Base-by-base conservation (phyloP, 371 early-diverging fungal species). In the Saksenaea oblongispora region DNA sequence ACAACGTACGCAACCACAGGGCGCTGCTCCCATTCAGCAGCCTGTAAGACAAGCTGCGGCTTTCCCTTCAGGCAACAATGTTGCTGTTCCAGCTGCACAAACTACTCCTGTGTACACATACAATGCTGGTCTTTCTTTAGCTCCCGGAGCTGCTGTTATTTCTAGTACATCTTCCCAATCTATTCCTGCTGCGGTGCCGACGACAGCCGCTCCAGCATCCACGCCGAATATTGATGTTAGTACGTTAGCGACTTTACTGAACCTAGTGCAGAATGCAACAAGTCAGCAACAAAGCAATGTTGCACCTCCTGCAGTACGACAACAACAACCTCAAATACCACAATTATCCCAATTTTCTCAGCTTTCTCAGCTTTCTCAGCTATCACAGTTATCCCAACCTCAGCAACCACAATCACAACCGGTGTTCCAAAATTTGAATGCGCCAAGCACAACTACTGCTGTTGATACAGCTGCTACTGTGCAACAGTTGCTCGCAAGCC, bases 1-100 rank as follows among this genome's bases (percentile, higher is more conserved):
- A 11, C 66, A 67, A 35, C 64, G 68, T 18, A 34, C 62, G 11
- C 65, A 56, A 17, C 62, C 54, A 34, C 35, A 26, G 8, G 31
- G 22, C 9, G 55, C 28, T 2, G 15, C 14, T 31, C 3, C 44
- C 26, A 0, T 24, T 26, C 18, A 18, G 26, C 28, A 44, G 44
- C 17, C 28, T 31, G 28, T 35, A 22, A 27, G 28, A 27, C 17
- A 17, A 28, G 41, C 42, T 11, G 15, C 22, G 18, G 51, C 39
- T n/a, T 26, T 13, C 41, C 51, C 61, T 41, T 27, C 22, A 61
- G 34, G 54, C 18, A 47, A 28, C 39, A 39, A 34, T 57, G 58
- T 26, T 57, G 22, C 35, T 26, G 58, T 26, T 37, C 35, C 39
- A 14, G 1, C 39, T 57, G 3, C 13, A 17, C 51, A 27, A 28